Base-by-base conservation (phyloP, 2,329 filamentous ascomycete genomes). In the Fusarium buharicum region DNA sequence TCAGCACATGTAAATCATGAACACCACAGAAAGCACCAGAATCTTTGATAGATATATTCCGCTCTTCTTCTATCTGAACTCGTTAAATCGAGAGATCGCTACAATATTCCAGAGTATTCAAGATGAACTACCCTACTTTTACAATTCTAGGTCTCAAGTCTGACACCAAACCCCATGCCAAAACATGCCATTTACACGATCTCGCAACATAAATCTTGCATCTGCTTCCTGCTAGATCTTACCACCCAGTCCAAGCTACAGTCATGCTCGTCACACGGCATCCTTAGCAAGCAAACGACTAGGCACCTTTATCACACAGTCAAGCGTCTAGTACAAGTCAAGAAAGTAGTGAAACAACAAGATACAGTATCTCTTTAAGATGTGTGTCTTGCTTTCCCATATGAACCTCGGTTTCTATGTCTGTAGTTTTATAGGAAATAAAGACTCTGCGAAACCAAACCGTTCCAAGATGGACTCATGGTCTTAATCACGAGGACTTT, bases 201-300 rank as follows among this genome's bases (percentile, higher is more conserved):
- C 27, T 38, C 36, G 49, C 38, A 38, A 22, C 46, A 50, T 44
- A 41, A 11, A 46, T 59, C 62, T 58, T 66, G 62, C 57, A 55
- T 65, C 20, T 16, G 27, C 20, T n/a, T 27, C 38, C 49, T 65
- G 61, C 52, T 28, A 51, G 57, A 65, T 66, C 49, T 62, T 24
- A 34, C 33, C 33, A 20, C 46, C 44, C 10, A 53, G 52, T 17
- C 13, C 17, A 13, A 17, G 28, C 17, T 36, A 27, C 16, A 58
- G 43, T 37, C 31, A 39, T 39, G 39, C 17, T 33, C 2, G 45
- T 62, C 30, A 27, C 60, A 62, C 62, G 12, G 20, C 40, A 20
- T 52, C 16, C 17, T 36, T 18, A 17, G 24, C 31, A 41, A 20
- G 17, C 20, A 30, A 33, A 39, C 14, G 7, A 28, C 40, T 34